A percentile compares a stretch with the other conserved stretches of the same genome.
Evolutionary conservation across 805 yeast species (phyloP).

Genomic region (Lipomyces mesembrius): DNA sequence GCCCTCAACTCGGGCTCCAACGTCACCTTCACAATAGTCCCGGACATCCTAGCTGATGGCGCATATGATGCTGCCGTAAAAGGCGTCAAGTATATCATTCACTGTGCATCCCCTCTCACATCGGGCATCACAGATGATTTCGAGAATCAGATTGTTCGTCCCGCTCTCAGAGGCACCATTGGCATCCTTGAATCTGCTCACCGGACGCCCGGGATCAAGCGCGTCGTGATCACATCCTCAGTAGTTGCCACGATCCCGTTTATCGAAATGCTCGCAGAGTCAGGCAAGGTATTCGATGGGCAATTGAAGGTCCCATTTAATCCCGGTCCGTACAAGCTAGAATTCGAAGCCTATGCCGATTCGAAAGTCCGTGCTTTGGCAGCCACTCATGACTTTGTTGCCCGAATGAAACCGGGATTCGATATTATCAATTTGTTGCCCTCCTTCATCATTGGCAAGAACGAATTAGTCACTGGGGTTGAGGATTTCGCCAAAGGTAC

Average conservation of each 20-base stretch:
- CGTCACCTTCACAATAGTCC: constrained; percentile 9
- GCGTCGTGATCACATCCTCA: constrained; percentile 57
- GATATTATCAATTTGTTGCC: constrained; percentile 3
- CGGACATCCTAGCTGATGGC: constrained; percentile 17
- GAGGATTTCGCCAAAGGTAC: constrained; percentile 3
- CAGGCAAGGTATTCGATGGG: neutral
- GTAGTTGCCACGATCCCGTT: constrained; percentile 45
- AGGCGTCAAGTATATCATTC: constrained; percentile 12
- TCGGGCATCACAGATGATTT: constrained; percentile 40
- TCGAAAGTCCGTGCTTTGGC: neutral
- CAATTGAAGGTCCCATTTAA: neutral
- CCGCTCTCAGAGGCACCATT: constrained; percentile 56
- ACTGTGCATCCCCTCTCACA: constrained; percentile 24
- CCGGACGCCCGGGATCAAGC: constrained; percentile 46
- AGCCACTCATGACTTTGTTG: neutral
- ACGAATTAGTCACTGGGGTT: neutral
- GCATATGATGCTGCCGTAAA: constrained; percentile 20
- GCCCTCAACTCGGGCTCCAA: constrained; percentile 33
- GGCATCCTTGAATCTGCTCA: constrained; percentile 51
- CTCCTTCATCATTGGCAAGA: constrained; percentile 1
- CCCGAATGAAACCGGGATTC: neutral
- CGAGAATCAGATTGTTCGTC: constrained; percentile 50
- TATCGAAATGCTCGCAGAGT: neutral
- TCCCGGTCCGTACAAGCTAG: neutral
- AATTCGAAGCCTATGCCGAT: neutral